Evolutionary conservation across 768 basidiomycete species (phyloP).

Genomic region (Leccinum disarticulatum): DNA sequence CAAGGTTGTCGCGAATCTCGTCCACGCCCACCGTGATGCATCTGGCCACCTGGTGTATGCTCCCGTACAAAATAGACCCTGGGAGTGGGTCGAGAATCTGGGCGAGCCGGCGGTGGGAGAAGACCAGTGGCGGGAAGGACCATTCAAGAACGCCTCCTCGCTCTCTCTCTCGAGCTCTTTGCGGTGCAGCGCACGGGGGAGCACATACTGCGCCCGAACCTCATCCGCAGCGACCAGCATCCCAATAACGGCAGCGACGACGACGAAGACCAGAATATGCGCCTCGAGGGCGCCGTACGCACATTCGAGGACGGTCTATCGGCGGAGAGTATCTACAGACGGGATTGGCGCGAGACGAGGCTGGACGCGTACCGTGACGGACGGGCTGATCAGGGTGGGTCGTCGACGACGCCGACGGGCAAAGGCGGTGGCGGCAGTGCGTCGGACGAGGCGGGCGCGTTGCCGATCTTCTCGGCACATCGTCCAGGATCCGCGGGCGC

Average conservation of each 20-base stretch:
- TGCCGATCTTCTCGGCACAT: slow-evolving; percentile 27
- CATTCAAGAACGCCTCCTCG: slow-evolving; percentile 66
- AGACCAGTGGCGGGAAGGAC: slow-evolving; percentile 42
- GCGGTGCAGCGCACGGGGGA: slow-evolving; percentile 66
- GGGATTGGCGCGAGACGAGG: slow-evolving; percentile 79
- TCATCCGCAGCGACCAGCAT: neutral
- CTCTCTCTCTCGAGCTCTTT: slow-evolving; percentile 69
- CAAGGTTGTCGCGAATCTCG: slow-evolving; percentile 54
- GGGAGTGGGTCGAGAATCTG: slow-evolving; percentile 85
- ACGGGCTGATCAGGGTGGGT: slow-evolving; percentile 8
- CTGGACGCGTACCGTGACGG: slow-evolving; percentile 28
- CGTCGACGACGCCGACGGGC: neutral
- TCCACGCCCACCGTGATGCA: slow-evolving; percentile 55
- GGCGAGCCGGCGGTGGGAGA: slow-evolving; percentile 47
- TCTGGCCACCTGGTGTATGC: slow-evolving; percentile 48
- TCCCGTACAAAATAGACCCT: slow-evolving; percentile 71
- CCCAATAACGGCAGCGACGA: neutral
- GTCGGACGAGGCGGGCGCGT: slow-evolving; percentile 29
- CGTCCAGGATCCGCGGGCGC: slow-evolving; percentile 13
- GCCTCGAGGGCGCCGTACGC: slow-evolving; percentile 45
- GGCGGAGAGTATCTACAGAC: slow-evolving; percentile 62
- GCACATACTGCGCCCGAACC: slow-evolving; percentile 28
- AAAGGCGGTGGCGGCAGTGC: slow-evolving; percentile 15
- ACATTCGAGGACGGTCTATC: slow-evolving; percentile 65
- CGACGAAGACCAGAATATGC: slow-evolving; percentile 24